phyloP scores from a whole-genome alignment of 495 filamentous ascomycete genomes.

The Xylaria longipes region DNA sequence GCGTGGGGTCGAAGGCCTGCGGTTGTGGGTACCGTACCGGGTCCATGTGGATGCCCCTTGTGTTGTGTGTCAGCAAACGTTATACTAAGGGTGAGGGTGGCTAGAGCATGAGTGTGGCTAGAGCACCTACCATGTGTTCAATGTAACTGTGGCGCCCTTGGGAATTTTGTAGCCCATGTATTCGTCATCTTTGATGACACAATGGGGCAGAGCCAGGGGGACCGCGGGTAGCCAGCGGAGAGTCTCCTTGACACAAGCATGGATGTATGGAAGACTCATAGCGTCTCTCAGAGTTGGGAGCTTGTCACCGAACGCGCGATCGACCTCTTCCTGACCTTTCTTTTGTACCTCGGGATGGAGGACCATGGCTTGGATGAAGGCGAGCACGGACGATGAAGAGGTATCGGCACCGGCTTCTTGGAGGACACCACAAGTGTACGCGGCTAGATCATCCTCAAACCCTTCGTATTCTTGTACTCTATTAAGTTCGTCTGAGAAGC shows the following conservation, averaged over 20 bases:
- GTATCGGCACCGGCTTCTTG: neutral
- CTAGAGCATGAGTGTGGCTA: neutral
- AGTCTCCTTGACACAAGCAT: constrained; percentile 54
- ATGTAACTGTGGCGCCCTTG: constrained; percentile 40
- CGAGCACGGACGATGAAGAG: neutral
- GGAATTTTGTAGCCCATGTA: constrained; percentile 45
- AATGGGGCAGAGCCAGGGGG: constrained; percentile 59
- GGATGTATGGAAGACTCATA: constrained; percentile 53
- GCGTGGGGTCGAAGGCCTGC: neutral
- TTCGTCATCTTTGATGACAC: constrained; percentile 51
- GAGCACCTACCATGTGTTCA: constrained; percentile 37
- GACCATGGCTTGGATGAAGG: constrained; percentile 12
- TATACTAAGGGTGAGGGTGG: neutral
- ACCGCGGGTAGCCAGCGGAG: constrained; percentile 62
- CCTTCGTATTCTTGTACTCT: neutral
- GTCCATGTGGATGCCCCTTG: constrained; percentile 12
- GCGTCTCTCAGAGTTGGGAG: constrained; percentile 55
- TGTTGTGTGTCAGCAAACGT: neutral
- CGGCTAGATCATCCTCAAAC: neutral
- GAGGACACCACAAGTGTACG: neutral
- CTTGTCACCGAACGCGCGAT: constrained; percentile 35
- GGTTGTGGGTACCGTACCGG: neutral
- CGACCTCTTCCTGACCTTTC: constrained; percentile 1
- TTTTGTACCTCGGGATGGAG: neutral
- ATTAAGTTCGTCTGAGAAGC: neutral